Percentiles rank a stretch among this genome's conserved stretches.
phyloP scores from a whole-genome alignment of 768 basidiomycete species.

The Hemileccinum rubropunctum region DNA sequence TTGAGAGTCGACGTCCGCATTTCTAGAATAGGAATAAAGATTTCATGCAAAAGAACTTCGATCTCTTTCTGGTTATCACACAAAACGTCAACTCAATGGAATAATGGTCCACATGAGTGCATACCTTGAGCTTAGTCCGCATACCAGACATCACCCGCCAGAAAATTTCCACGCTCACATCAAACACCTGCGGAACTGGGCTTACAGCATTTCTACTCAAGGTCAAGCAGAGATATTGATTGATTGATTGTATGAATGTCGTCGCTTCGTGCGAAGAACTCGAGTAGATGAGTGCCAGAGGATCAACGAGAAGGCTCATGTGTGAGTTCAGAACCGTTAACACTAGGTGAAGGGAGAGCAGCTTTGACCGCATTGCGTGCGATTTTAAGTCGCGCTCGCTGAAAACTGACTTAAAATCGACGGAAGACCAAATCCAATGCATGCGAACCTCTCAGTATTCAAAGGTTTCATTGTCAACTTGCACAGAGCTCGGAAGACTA shows the following conservation, averaged over 20 bases:
- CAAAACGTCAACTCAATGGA: constrained; percentile 7
- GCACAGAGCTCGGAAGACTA: constrained; percentile 95
- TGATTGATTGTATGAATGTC: constrained; percentile 88
- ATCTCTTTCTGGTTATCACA: constrained; percentile 82
- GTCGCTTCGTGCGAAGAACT: constrained; percentile 85
- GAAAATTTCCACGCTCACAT: constrained; percentile 97
- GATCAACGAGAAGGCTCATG: constrained; percentile 85
- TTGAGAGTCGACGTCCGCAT: constrained; percentile 95
- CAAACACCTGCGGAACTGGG: constrained; percentile 94
- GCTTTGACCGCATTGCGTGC: constrained; percentile 95
- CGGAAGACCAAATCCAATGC: not conserved
- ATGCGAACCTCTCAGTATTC: constrained; percentile 80
- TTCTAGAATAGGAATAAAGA: constrained; percentile 97
- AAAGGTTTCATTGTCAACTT: constrained; percentile 98
- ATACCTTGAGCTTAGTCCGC: constrained; percentile 93
- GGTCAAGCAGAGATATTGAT: constrained; percentile 92
- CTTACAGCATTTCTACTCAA: constrained; percentile 95
- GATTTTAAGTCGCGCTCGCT: constrained; percentile 96
- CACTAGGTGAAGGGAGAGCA: constrained; percentile 91
- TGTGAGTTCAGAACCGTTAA: constrained; percentile 90
- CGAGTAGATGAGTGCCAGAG: constrained; percentile 88
- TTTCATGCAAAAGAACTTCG: constrained; percentile 96
- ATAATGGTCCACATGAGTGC: not conserved
- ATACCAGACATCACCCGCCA: constrained; percentile 94
- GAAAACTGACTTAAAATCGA: constrained; percentile 15